Evolutionary conservation across 768 basidiomycete genomes (phyloP), one percentile per base, ranked within the genome.

Genomic region (Naganishia kalamii): DNA sequence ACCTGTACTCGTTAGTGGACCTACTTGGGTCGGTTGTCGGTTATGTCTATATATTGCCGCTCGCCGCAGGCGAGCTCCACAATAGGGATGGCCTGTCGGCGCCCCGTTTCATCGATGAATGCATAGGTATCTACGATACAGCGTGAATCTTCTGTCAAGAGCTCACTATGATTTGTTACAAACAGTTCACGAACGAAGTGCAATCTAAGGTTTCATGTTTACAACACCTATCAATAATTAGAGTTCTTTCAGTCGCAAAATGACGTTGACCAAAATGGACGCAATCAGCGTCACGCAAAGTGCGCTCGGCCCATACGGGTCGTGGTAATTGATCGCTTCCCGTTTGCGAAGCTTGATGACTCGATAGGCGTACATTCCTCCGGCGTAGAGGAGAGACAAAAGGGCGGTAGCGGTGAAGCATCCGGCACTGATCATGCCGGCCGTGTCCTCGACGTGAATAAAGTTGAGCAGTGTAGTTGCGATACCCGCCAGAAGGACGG

Each of bases 401-500:
- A 99, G 83, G 12, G 96, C 90, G n/a, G 88, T 86, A 61, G 92
- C 75, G 0, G 93, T 94, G 82, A 99, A 99, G 48, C 90, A 80
- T 7, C 84, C 85, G 6, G 94, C 92, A 70, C 88, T 88, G 70
- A 96, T 86, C 27, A 98, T 83, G 2, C 92, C 93, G 21, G 79
- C 75, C 13, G 82, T 81, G 51, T 84, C 81, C 59, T 70, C 66
- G 25, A 70, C 70, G n/a, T 65, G 59, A 49, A 77, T 71, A 61
- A 78, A 77, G 69, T 77, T 77, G 70, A 77, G 67, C 17, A 74
- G 52, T 25, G 78, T 92, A 87, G 41, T 87, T 80, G 13, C 88
- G 80, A 52, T 85, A 82, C 47, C 73, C 4, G 68, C 69, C 51
- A 77, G 69, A 8, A 77, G 68, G 59, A 77, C 69, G 17, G 87